These are phyloP conservation scores for Croton laevigatus DNA, from an alignment of 441 rosid genomes.

Conservation along the genomic window DNA sequence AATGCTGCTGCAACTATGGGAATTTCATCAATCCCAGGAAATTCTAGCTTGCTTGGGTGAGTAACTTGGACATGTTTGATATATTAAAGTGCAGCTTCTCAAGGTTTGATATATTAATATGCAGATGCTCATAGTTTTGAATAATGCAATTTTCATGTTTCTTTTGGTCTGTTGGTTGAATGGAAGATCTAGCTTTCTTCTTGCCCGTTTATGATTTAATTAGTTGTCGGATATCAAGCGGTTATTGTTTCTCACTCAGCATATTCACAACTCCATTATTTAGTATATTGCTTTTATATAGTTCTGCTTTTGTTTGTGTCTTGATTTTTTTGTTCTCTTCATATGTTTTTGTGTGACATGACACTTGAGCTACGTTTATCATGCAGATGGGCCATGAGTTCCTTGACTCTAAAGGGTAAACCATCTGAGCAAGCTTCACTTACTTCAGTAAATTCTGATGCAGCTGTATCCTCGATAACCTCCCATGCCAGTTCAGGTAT, in stretches of 20 bases:
- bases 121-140: neutral
- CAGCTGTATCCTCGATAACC: conserved; percentile 43
- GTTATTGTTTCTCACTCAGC: neutral
- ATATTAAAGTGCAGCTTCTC: neutral
- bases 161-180: neutral
- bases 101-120: neutral
- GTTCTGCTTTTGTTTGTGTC: neutral
- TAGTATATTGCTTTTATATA: neutral
- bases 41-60: conserved; percentile 90
- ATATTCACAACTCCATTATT: neutral
- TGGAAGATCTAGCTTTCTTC: neutral
- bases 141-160: neutral
- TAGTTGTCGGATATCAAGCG: neutral
- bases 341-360: conserved; percentile 12
- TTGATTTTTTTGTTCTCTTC: neutral
- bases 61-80: conserved; percentile 25
- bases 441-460: conserved; percentile 52
- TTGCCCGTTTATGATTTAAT: neutral
- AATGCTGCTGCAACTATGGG: conserved; percentile 46
- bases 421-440: conserved; percentile 78
- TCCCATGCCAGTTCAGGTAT: conserved; percentile 72
- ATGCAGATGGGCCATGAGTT: conserved; percentile 98
- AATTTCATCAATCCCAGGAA: conserved; percentile 75
- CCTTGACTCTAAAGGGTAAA: conserved; percentile 94
- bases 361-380: conserved; percentile 6